Evolutionary conservation across 1,139 yeast species (phyloP).

Genomic region (Suhomyces bokatorum): DNA sequence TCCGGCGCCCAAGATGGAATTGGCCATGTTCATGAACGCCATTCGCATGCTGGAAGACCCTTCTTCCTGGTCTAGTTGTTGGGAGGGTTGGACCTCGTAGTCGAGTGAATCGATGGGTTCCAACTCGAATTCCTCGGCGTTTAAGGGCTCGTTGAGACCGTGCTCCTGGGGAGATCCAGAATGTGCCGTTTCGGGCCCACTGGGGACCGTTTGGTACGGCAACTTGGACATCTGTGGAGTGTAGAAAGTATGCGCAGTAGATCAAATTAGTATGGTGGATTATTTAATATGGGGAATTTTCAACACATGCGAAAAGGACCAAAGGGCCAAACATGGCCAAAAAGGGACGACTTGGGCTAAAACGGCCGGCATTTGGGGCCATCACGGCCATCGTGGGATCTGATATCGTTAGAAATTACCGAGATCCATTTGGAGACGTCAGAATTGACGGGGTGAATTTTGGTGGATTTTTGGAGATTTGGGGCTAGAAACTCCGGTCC

Average conservation of each 20-base stretch:
- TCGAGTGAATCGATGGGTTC: conserved; percentile 16
- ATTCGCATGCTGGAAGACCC: conserved; percentile 60
- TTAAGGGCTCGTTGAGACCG: background rate
- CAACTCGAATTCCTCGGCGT: conserved; percentile 25
- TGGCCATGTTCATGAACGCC: conserved; percentile 98
- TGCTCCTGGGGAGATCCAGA: background rate
- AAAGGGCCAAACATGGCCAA: too few species aligned
- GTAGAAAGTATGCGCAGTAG: background rate
- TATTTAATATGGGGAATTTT: background rate
- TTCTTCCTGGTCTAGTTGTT: conserved; percentile 11
- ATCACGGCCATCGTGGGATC: too few species aligned
- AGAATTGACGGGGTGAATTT: too few species aligned
- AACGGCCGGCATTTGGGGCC: too few species aligned
- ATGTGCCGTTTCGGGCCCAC: conserved; percentile 2
- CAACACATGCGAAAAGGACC: too few species aligned
- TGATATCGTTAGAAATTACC: too few species aligned
- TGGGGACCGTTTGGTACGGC: conserved; percentile 9
- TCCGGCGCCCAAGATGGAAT: conserved; percentile 91
- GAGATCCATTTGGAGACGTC: too few species aligned
- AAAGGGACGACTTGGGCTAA: too few species aligned
- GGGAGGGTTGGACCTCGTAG: conserved; percentile 9
- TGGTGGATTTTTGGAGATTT: too few species aligned
- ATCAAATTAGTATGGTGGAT: background rate
- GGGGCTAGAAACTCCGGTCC: too few species aligned
- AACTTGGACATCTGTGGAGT: conserved; percentile 1